These are phyloP conservation scores for Verticillium dahliae DNA, from an alignment of 2,329 filamentous ascomycete genomes.

Conservation along the genomic window DNA sequence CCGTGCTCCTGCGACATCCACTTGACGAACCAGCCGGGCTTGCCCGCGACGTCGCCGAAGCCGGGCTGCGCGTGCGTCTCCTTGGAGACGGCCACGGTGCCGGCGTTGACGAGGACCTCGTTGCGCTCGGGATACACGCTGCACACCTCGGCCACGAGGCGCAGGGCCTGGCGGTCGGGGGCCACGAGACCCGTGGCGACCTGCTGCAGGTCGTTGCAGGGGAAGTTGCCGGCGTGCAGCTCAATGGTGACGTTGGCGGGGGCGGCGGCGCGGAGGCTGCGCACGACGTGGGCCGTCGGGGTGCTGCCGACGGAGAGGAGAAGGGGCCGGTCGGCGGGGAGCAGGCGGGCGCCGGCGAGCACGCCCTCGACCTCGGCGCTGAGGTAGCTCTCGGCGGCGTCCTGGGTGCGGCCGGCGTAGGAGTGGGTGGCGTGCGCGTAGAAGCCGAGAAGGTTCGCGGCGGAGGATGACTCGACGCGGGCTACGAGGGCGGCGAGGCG, in stretches of 20 bases:
- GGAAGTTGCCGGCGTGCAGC: slow-evolving; percentile 30
- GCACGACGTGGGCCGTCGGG: slow-evolving; percentile 27
- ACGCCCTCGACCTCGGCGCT: slow-evolving; percentile 22
- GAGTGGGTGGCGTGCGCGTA: slow-evolving; percentile 32
- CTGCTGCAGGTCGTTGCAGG: slow-evolving; percentile 30
- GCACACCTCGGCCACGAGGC: slow-evolving; percentile 26
- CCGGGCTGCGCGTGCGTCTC: slow-evolving; percentile 22
- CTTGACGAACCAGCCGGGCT: slow-evolving; percentile 22
- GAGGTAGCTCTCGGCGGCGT: slow-evolving; percentile 22
- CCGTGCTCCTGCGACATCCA: slow-evolving; percentile 31
- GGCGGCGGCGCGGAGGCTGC: slow-evolving; percentile 19
- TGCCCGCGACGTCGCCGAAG: slow-evolving; percentile 21
- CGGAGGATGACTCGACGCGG: slow-evolving; percentile 18
- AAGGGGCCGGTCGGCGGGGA: slow-evolving; percentile 17
- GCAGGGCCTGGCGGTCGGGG: slow-evolving; percentile 20
- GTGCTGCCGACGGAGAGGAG: slow-evolving; percentile 27
- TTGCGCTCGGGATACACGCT: slow-evolving; percentile 29
- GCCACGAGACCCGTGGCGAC: slow-evolving; percentile 25
- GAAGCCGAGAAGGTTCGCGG: slow-evolving; percentile 25
- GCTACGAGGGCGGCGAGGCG: slow-evolving; percentile 19
- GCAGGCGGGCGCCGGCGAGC: slow-evolving; percentile 20
- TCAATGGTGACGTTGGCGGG: slow-evolving; percentile 25
- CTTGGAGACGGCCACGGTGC: slow-evolving; percentile 25
- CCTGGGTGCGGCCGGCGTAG: slow-evolving; percentile 21
- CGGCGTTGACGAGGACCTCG: slow-evolving; percentile 29